Conservation (phyloP, 495 filamentous ascomycete species). For the Aspergillus coremiiformis region DNA sequence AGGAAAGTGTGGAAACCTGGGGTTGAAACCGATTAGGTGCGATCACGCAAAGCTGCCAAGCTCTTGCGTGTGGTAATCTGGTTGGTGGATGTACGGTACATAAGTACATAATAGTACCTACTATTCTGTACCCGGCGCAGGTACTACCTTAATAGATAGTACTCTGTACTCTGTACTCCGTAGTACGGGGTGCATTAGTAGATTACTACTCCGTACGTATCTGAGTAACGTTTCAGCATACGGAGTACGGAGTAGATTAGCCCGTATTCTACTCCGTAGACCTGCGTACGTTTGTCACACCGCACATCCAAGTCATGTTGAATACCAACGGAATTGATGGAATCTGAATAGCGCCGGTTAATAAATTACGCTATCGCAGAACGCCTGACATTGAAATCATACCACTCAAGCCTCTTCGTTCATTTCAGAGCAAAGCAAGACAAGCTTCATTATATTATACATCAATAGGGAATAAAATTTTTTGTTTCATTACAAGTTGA, state of each 20-base stretch:
- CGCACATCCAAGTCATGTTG: too few species aligned
- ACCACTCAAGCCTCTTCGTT: background rate
- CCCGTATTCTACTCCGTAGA: too few species aligned
- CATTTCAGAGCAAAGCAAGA: background rate
- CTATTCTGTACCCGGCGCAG: too few species aligned
- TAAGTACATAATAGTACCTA: too few species aligned
- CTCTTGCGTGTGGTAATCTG: slow-evolving; percentile 8
- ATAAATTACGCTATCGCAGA: slow-evolving; percentile 5
- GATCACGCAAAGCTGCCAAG: slow-evolving; percentile 32
- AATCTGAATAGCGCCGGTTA: background rate
- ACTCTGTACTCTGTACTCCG: too few species aligned
- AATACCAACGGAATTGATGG: too few species aligned
- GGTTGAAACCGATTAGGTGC: slow-evolving; percentile 19
- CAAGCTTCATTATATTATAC: slow-evolving; percentile 15
- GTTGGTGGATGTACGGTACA: background rate
- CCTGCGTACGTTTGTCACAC: too few species aligned
- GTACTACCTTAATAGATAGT: too few species aligned
- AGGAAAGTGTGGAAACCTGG: slow-evolving; percentile 8
- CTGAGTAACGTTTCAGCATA: too few species aligned
- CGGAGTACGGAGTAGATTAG: too few species aligned
- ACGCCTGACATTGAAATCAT: slow-evolving; percentile 5
- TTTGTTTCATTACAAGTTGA: slow-evolving; percentile 9
- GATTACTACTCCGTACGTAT: too few species aligned
- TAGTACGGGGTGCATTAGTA: too few species aligned
- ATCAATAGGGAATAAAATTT: slow-evolving; percentile 4